Evolutionary conservation across 23 red algal genomes (phyloP).

Genomic region (Agarophyton chilense): DNA sequence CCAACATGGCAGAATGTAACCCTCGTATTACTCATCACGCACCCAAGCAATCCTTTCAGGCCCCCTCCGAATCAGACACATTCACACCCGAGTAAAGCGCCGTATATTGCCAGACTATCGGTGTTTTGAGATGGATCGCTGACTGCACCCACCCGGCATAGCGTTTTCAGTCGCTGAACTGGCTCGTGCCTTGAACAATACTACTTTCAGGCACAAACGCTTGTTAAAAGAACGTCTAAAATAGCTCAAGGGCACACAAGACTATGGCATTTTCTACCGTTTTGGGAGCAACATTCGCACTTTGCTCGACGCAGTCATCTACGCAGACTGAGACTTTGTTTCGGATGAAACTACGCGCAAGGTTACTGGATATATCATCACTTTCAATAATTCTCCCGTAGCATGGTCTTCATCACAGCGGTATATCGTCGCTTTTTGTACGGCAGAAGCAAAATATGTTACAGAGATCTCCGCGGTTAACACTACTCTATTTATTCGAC

Average conservation of each 20-base stretch:
- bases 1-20: background rate
- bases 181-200: background rate
- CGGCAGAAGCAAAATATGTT: conserved; percentile 4
- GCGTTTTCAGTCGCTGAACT: background rate
- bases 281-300: background rate
- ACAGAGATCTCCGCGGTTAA: background rate
- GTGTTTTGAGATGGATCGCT: background rate
- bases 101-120: background rate
- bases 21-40: background rate
- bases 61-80: background rate
- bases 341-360: background rate
- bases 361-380: background rate
- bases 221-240: background rate
- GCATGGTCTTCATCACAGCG: background rate
- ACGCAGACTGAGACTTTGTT: background rate
- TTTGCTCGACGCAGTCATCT: background rate
- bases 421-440: background rate
- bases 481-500: background rate
- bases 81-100: background rate
- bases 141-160: conserved; percentile 3
- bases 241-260: conserved; percentile 10
- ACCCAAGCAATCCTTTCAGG: background rate
- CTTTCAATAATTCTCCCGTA: background rate
- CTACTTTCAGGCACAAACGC: background rate
- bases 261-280: background rate